Evolutionary conservation across 1,284 basidiomycete species (phyloP), one percentile per base, ranked within the genome.

Genomic region (Malassezia obtusa): DNA sequence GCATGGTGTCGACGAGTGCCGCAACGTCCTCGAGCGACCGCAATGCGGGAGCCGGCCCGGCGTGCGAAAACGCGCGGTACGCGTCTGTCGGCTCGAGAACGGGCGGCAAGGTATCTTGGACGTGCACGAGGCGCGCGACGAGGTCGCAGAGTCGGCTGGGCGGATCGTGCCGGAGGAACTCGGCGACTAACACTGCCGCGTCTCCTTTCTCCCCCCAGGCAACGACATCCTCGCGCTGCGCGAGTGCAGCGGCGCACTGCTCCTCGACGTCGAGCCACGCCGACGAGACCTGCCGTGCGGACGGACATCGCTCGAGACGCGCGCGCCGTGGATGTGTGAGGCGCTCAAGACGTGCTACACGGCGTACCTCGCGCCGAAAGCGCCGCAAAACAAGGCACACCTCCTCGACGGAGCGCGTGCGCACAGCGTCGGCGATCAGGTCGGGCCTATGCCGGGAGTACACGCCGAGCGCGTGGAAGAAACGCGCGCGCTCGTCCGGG

Each of bases 371-470:
- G 21, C 22, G 26, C 15, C 45, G 41, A 50, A 56, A 56, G 0
- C n/a, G 19, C 12, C 22, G 44, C 12, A 56, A 17, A 10, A 49
- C 53, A 10, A 10, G 12, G n/a, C n/a, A 28, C 3, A 50, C 44
- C 11, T 56, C 53, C 10, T 37, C 24, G 9, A 46, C 26, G 8
- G 28, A 26, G 8, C 37, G 21, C 3, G 41, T 46, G 9, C 75
- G 75, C 31, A 86, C 75, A 46, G 80, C 79, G n/a, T 74, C 76
- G 0, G 84, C 81, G 49, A 87, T 83, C 40, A 86, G 77, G 67
- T 88, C 85, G 1, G 84, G 82, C 19, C 84, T 77, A 17, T 82
- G 75, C 21, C 83, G 79, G n/a, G 84, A 86, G 68, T 84, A 77
- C 0, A 81, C 69, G 14, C 77, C 67, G 14, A 87, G 73, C 0